Base-by-base conservation (phyloP, 495 filamentous ascomycete species). In the Acidomyces sp. region DNA sequence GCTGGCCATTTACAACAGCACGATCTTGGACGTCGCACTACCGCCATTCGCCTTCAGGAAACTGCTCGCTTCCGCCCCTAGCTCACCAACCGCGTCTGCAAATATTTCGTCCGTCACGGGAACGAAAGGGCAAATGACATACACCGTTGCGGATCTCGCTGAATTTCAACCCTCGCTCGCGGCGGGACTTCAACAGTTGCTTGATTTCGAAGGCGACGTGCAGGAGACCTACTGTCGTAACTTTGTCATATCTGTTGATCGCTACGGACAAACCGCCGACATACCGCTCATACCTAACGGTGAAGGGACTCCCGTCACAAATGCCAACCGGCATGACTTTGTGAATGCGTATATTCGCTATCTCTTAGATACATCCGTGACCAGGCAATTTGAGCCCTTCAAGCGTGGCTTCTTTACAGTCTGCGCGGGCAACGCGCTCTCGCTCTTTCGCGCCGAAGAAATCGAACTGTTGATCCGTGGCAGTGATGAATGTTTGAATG, bases 21-120 rank as follows among this genome's bases (percentile, higher is more conserved):
- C 85, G 2, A 94, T 96, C 51, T 68, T 96, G 4, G 87, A 96
- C 53, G 71, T 96, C 33, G 80, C 83, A 6, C 66, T 96, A 12
- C 87, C 87, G 3, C 85, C 88, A n/a, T 93, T 93, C 55, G 78
- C 79, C 1, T 96, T 94, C 57, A 77, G 83, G 47, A 94, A 93
- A 59, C 64, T 94, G 20, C 66, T 94, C 31, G 78, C 80, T 13
- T 70, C 80, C 13, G 78, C 76, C 4, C 78, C 82, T 5, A 59
- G 63, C 12, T 63, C 69, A 6, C 10, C 34, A 7, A 15, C 30
- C n/a, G 47, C 19, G 18, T 27, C 28, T 12, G 20, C 65, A 67
- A 38, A 59, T 67, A 13, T 68, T 68, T 18, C 72, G 71, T 24
- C 64, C 66, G 9, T 52, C 15, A 51, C 50, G 2, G 40, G 40